Base-by-base conservation (phyloP, 345 rosid genomes). In the Litchi chinensis region DNA sequence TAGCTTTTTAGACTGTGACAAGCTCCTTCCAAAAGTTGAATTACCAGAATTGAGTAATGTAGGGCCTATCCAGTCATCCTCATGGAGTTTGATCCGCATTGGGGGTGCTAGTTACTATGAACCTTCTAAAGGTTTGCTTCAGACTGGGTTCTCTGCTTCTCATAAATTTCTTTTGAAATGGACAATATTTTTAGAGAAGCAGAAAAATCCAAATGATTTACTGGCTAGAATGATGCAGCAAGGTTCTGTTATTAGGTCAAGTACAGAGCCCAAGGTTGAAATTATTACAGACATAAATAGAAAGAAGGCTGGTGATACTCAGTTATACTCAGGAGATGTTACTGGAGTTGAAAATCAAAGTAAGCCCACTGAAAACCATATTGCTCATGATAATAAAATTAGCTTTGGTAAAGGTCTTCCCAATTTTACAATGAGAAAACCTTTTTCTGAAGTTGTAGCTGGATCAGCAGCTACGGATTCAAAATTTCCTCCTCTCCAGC, bases 391-490 rank as follows among this genome's bases (percentile, higher is more conserved):
- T 74, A 86, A 83, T 41, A 88, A 84, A 76, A 85, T 92, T 71
- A 91, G 87, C 74, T 92, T 90, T 83, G 97, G 93, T 82, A 88
- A 80, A 81, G 91, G 88, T 77, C 84, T 91, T 86, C 90, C 93
- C 10, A 89, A 89, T 84, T 85, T 90, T 83, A 78, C 73, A 1
- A 87, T 91, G 93, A 90, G 86, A 83, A 93, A 90, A 79, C 93
- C 98, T 60, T 93, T 93, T 83, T 89, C 98, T 5, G 97, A 91
- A 87, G 98, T 93, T 69, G 95, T 93, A 74, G 90, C 98, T 71
- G 98, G 97, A 85, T 90, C 92, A 70, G 83, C 89, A 65, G 65
- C 86, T 39, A 62, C 82, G 70, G 93, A 88, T 86, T 86, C 88
- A 57, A 91, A 79, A 69, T 92, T 91, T 67, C 95, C 97, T 87